Conservation (phyloP, 169 alveolate species). For the Plasmodium vivax region DNA sequence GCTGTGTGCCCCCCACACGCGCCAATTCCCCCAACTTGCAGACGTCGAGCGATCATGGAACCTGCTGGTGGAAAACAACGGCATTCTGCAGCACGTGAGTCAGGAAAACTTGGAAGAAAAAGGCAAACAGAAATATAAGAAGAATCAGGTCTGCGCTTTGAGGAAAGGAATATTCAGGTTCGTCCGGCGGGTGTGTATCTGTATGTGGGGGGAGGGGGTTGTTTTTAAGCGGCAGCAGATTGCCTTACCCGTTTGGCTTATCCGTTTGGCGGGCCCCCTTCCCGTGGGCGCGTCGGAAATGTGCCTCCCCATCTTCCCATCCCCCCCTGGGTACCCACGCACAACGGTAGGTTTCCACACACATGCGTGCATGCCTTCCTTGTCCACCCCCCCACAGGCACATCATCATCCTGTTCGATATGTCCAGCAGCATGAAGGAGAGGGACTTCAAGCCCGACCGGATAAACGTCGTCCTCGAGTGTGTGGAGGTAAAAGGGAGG, state of each 20-base stretch:
- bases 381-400: constrained; percentile 62
- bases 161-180: constrained; percentile 83
- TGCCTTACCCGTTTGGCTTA: neutral
- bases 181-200: neutral
- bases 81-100: constrained; percentile 80
- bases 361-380: neutral
- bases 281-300: neutral
- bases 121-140: constrained; percentile 17
- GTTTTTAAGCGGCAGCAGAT: neutral
- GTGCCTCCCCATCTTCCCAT: neutral
- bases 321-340: neutral
- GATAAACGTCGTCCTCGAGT: constrained; percentile 79
- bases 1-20: neutral
- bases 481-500: constrained; percentile 76
- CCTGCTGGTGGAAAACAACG: constrained; percentile 84
- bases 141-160: constrained; percentile 9
- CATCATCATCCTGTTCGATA: constrained; percentile 80
- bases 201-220: neutral
- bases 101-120: constrained; percentile 70
- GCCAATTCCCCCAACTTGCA: constrained; percentile 7
- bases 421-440: constrained; percentile 83
- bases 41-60: constrained; percentile 87
- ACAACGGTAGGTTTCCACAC: neutral
- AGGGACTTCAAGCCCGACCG: constrained; percentile 86
- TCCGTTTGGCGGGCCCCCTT: neutral